Conservation (phyloP, 768 basidiomycete genomes). For the Rhodotorula kratochvilovae region DNA sequence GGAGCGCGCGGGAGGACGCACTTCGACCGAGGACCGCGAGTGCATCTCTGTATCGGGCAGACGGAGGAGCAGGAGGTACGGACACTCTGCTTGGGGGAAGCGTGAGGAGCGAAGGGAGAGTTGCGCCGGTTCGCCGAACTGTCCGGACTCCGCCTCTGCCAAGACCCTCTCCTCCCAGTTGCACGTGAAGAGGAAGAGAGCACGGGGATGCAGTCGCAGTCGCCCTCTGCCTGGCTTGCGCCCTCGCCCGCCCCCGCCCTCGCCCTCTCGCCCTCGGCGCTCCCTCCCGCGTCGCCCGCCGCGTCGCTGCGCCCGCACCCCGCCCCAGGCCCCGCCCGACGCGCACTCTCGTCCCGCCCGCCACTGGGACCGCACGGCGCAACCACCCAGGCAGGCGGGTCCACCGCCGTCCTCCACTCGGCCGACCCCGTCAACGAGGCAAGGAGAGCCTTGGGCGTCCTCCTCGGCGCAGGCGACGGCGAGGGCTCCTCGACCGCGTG, state of each 20-base stretch:
- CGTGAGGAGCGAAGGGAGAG: too few relatives aligned
- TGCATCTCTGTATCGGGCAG: too few relatives aligned
- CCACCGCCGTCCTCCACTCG: neutral
- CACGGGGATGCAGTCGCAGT: neutral
- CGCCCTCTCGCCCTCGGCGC: neutral
- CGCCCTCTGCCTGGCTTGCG: neutral
- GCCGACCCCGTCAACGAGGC: neutral
- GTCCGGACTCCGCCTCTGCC: too few relatives aligned
- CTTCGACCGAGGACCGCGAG: neutral
- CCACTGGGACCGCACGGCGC: neutral
- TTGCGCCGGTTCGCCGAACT: too few relatives aligned
- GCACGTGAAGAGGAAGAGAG: too few relatives aligned
- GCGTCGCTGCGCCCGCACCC: neutral
- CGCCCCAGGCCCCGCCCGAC: too few relatives aligned
- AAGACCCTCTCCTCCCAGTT: too few relatives aligned
- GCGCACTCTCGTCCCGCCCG: neutral
- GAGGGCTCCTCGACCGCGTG: slow-evolving; percentile 8
- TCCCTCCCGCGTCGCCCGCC: neutral
- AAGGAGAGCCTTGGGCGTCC: neutral
- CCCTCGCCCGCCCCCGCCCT: too few relatives aligned
- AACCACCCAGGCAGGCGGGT: neutral
- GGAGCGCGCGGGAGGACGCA: neutral
- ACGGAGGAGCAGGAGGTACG: too few relatives aligned
- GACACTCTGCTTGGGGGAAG: too few relatives aligned
- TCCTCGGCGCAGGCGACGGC: neutral